Base-by-base conservation (phyloP, 139 green algal species). In the Dunaliella sp. region DNA sequence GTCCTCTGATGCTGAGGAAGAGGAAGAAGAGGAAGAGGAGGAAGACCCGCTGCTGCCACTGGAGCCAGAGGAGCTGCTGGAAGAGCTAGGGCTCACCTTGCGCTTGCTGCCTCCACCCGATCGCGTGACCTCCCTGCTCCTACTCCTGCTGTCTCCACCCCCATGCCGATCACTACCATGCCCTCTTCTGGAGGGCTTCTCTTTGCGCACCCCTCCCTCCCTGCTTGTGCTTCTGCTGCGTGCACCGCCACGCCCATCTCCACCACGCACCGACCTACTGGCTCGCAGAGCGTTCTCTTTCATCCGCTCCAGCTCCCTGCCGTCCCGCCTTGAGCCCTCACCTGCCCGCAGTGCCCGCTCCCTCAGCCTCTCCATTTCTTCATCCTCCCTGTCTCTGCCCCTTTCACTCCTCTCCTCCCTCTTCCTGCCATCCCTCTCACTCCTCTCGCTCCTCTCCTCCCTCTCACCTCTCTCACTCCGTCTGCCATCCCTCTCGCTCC, bases 21-120 rank as follows among this genome's bases (percentile, higher is more conserved):
- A 81, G 31, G 76, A 81, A 2, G 76, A 81, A 31, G 76, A 81
- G 2, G 36, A 83, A 16, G 78, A 83, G 34, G 36, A 83, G 7
- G 81, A 48, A 28, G 80, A 36, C 28, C 76, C 57, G 38, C 38
- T 73, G 38, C 38, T 73, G 33, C 25, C 83, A 31, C 77, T 87
- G 37, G 36, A n/a, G 38, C 35, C n/a, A 35, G 31, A 59, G 12
- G 59, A 82, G 79, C 85, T 85, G 59, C 32, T 88, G 2, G 37
- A 16, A 38, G 48, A 59, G 36, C 35, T 77, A 36, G 58, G 36
- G 36, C 85, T 86, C 1, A 33, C 65, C 21, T 2, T 72, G 31
- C 31, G 7, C 33, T 33, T 78, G 73, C 28, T 36, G 73, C 28
- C 26, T 12, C 28, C 26, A 12, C 16, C 7, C 16, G 76, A 81